phyloP scores from a whole-genome alignment of 768 basidiomycete species.

The Flagelloscypha sp. region DNA sequence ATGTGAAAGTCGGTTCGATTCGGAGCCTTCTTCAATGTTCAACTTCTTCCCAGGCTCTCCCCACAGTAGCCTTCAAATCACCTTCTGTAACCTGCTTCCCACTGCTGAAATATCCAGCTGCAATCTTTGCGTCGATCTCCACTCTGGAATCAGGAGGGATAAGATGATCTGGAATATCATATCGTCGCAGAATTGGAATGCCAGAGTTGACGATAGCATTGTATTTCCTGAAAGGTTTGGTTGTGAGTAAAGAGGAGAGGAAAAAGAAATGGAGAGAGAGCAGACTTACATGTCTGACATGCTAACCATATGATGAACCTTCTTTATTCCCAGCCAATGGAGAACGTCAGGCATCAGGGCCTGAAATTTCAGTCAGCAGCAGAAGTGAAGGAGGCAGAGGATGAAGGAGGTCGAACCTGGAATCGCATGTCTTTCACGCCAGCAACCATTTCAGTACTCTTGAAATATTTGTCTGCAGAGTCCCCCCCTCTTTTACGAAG shows the following conservation, averaged over 20 bases:
- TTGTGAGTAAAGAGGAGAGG: neutral
- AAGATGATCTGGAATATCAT: slow-evolving; percentile 89
- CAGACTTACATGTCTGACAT: slow-evolving; percentile 74
- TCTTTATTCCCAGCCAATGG: slow-evolving; percentile 89
- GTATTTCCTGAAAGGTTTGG: slow-evolving; percentile 61
- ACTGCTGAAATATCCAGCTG: slow-evolving; percentile 85
- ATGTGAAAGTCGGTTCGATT: too few relatives aligned
- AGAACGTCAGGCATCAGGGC: slow-evolving; percentile 94
- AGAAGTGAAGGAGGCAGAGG: too few relatives aligned
- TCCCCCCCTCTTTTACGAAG: slow-evolving; percentile 92
- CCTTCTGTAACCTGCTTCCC: slow-evolving; percentile 69
- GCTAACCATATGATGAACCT: slow-evolving; percentile 83
- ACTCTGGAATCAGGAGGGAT: slow-evolving; percentile 87
- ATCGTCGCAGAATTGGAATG: slow-evolving; percentile 71
- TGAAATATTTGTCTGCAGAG: slow-evolving; percentile 89
- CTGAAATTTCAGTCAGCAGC: too few relatives aligned
- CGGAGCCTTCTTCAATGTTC: slow-evolving; percentile 74
- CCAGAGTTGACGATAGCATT: slow-evolving; percentile 88
- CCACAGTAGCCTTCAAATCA: slow-evolving; percentile 80
- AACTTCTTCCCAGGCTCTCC: slow-evolving; percentile 84
- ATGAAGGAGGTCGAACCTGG: slow-evolving; percentile 25
- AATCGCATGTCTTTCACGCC: slow-evolving; percentile 97
- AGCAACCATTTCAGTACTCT: slow-evolving; percentile 85
- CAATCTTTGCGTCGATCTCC: slow-evolving; percentile 96
- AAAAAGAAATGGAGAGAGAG: slow-evolving; percentile 1